Percentiles rank a stretch among this genome's conserved stretches.
Conservation (phyloP, 1,284 basidiomycete species). For the Cutaneotrichosporon daszewskae region DNA sequence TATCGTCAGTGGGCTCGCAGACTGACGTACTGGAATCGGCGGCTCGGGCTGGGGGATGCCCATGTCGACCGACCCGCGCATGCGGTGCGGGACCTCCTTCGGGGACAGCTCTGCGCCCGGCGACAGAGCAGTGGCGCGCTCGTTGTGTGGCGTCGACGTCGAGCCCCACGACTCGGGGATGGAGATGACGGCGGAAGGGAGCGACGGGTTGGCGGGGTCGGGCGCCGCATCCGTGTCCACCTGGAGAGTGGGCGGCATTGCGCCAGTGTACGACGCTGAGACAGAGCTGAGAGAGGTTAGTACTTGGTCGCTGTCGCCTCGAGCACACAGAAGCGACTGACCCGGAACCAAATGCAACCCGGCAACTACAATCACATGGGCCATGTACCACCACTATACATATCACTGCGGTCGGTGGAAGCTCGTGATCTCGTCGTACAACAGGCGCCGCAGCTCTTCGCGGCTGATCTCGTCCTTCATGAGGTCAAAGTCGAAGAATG, state of each 20-base stretch:
- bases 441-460: constrained; percentile 61
- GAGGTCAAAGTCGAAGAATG: constrained; percentile 91
- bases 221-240: constrained; percentile 7
- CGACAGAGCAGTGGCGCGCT: too few relatives aligned
- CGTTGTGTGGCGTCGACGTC: too few relatives aligned
- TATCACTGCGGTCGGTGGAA: constrained; percentile 55
- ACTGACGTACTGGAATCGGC: neutral
- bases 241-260: constrained; percentile 2
- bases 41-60: neutral
- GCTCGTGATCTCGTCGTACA: constrained; percentile 69
- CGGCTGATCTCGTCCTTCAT: constrained; percentile 90
- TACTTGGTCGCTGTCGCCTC: too few relatives aligned
- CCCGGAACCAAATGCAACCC: too few relatives aligned
- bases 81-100: constrained; percentile 1
- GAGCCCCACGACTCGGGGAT: neutral
- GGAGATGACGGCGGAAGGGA: neutral
- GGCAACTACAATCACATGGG: too few relatives aligned
- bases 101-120: constrained; percentile 11
- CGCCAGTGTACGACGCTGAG: neutral
- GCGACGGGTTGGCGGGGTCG: neutral
- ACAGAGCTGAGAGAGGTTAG: too few relatives aligned
- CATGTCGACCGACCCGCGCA: neutral
- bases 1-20: constrained; percentile 1
- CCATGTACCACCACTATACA: too few relatives aligned
- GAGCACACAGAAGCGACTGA: too few relatives aligned